Base-by-base conservation (phyloP, 768 basidiomycete species). In the Boletus fagicola region DNA sequence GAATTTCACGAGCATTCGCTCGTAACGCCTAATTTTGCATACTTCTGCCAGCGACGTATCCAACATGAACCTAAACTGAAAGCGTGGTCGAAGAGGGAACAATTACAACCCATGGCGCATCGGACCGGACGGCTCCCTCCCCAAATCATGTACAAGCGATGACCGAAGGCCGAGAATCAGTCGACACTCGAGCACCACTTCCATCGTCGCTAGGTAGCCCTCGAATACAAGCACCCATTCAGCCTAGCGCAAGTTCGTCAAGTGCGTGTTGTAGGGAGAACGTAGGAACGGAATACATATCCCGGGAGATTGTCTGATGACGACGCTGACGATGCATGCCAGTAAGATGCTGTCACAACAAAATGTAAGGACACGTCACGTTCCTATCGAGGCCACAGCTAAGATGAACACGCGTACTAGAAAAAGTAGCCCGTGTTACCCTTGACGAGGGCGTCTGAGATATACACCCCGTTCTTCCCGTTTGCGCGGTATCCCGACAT, bases 341-440 rank as follows among this genome's bases (percentile, higher is more conserved):
- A 68, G 3, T 10, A 62, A 13, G 28, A 62, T 45, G 43, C 65
- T 68, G 20, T 35, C 43, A 18, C 13, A 18, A 9, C n/a, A 22
- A 53, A 56, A 3, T 9, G 46, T 50, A 18, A 39, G n/a, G 4
- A 26, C 10, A 39, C 2, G 9, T 30, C 2, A 3, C 18, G 38
- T 12, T 13, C n/a, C n/a, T n/a, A n/a, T n/a, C n/a, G n/a, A n/a
- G n/a, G n/a, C n/a, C n/a, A n/a, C n/a, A n/a, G 33, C 4, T 12
- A 12, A 28, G 2, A 1, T 18, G 40, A 16, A 35, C 4, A 11
- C 11, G 1, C 62, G 35, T 44, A 67, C 65, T 49, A 62, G 12
- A 62, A 12, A 56, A 62, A 59, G 44, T 67, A 67, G 24, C 49
- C 24, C 15, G n/a, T 38, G 15, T 54, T 68, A 4, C 53, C 66